Conservation (phyloP, 345 rosid species). For the Euphorbia pulcherrima region DNA sequence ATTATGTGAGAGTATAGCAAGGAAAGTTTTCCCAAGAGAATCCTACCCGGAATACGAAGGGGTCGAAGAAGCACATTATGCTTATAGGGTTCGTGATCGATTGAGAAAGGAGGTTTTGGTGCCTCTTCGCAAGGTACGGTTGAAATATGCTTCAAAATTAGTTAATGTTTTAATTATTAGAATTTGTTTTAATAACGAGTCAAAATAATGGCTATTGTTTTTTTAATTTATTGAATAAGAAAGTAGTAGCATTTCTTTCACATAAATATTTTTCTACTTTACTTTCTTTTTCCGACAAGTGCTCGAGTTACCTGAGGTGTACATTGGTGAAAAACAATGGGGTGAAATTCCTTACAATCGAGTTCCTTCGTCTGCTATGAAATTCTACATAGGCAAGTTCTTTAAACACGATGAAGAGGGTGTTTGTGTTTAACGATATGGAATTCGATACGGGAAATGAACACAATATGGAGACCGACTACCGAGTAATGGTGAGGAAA, state of each 20-base stretch:
- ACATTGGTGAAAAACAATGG: constrained; percentile 50
- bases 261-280: too few relatives aligned
- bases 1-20: constrained; percentile 57
- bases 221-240: too few relatives aligned
- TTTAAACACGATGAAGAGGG: constrained; percentile 40
- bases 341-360: constrained; percentile 42
- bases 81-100: constrained; percentile 31
- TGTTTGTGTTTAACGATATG: constrained; percentile 70
- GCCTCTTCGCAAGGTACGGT: constrained; percentile 46
- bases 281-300: too few relatives aligned
- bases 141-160: too few relatives aligned
- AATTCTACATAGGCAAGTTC: constrained; percentile 49
- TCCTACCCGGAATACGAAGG: constrained; percentile 46
- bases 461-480: constrained; percentile 46
- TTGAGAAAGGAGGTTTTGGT: constrained; percentile 49
- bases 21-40: constrained; percentile 41
- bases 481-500: constrained; percentile 41
- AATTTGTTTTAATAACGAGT: too few relatives aligned
- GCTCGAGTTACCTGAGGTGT: constrained; percentile 59
- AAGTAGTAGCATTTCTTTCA: too few relatives aligned
- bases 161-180: too few relatives aligned
- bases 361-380: constrained; percentile 65
- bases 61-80: constrained; percentile 58
- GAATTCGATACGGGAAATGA: constrained; percentile 45
- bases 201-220: too few relatives aligned